phyloP scores from a whole-genome alignment of 768 basidiomycete genomes.

The Pulveroboletus sp. region DNA sequence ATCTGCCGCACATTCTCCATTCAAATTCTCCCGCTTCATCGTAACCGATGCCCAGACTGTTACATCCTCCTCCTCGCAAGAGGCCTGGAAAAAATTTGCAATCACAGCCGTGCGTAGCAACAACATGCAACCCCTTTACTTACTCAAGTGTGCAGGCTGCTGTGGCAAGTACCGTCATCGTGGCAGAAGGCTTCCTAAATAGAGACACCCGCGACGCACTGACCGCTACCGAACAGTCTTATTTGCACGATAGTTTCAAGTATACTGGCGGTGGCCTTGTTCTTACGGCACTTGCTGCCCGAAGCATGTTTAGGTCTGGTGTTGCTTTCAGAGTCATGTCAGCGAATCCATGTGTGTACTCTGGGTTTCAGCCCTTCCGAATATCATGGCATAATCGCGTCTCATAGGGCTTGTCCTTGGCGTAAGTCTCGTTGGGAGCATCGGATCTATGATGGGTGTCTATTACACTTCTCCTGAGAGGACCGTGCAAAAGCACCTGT shows the following conservation, averaged over 20 bases:
- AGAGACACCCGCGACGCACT: slow-evolving; percentile 74
- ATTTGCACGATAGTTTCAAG: slow-evolving; percentile 75
- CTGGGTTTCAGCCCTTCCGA: background rate
- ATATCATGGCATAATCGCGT: background rate
- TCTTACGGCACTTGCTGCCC: slow-evolving; percentile 76
- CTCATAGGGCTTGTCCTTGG: slow-evolving; percentile 74
- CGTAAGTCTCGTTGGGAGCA: slow-evolving; percentile 72
- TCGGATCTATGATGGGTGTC: slow-evolving; percentile 84
- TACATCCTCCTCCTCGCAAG: slow-evolving; percentile 36
- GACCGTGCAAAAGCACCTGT: slow-evolving; percentile 70
- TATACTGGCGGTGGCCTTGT: slow-evolving; percentile 81
- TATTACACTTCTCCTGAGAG: slow-evolving; percentile 79
- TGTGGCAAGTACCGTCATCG: slow-evolving; percentile 67
- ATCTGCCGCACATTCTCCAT: slow-evolving; percentile 20
- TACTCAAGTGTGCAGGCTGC: slow-evolving; percentile 46
- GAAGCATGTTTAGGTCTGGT: slow-evolving; percentile 71
- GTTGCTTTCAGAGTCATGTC: slow-evolving; percentile 73
- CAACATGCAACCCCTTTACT: background rate
- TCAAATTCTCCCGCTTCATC: slow-evolving; percentile 42
- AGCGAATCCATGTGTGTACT: slow-evolving; percentile 70
- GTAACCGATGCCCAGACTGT: slow-evolving; percentile 44
- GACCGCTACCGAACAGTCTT: slow-evolving; percentile 57
- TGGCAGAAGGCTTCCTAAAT: slow-evolving; percentile 66
- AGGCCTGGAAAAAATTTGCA: slow-evolving; percentile 49
- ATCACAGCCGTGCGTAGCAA: slow-evolving; percentile 48